A percentile compares a stretch with the other conserved stretches of the same genome.
Evolutionary conservation across 2,329 filamentous ascomycete species (phyloP).

Genomic region (Fusarium algeriense): DNA sequence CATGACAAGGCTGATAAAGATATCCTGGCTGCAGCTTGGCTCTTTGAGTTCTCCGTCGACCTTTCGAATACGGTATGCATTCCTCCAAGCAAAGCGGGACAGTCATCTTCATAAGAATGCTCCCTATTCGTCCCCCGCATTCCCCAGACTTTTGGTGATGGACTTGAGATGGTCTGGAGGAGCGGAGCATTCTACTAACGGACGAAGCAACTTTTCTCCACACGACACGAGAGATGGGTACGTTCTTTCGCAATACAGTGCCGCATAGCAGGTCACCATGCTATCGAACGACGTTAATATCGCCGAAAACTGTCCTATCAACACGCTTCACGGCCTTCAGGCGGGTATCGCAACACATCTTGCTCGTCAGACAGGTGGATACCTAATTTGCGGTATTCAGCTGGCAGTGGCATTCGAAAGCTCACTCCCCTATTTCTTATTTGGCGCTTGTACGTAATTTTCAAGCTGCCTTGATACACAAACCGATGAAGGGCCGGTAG

Average conservation of each 20-base stretch:
- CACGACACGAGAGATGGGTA: slow-evolving; percentile 22
- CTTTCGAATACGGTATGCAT: slow-evolving; percentile 13
- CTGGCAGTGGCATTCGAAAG: slow-evolving; percentile 28
- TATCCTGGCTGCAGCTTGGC: slow-evolving; percentile 19
- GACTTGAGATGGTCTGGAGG: slow-evolving; percentile 8
- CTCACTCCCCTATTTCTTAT: slow-evolving; percentile 15
- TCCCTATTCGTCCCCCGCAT: slow-evolving; percentile 35
- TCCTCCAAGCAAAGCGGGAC: slow-evolving; percentile 9
- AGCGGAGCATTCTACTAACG: slow-evolving; percentile 19
- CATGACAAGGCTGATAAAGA: slow-evolving; percentile 18
- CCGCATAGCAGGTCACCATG: slow-evolving; percentile 7
- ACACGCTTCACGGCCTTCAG: neutral
- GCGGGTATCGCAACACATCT: slow-evolving; percentile 6
- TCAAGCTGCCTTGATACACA: neutral
- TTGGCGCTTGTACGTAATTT: slow-evolving; percentile 39
- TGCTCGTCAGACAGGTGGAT: slow-evolving; percentile 17
- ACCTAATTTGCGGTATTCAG: slow-evolving; percentile 15
- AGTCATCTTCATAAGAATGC: slow-evolving; percentile 14
- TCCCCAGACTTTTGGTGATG: slow-evolving; percentile 38
- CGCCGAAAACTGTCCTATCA: slow-evolving; percentile 13
- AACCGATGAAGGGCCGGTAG: slow-evolving; percentile 35
- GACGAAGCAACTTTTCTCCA: slow-evolving; percentile 18
- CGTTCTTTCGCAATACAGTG: neutral
- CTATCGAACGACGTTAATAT: slow-evolving; percentile 14
- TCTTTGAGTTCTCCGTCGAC: slow-evolving; percentile 25